Base-by-base conservation (phyloP, 2,329 filamentous ascomycete species). In the Trichoderma guizhouense region DNA sequence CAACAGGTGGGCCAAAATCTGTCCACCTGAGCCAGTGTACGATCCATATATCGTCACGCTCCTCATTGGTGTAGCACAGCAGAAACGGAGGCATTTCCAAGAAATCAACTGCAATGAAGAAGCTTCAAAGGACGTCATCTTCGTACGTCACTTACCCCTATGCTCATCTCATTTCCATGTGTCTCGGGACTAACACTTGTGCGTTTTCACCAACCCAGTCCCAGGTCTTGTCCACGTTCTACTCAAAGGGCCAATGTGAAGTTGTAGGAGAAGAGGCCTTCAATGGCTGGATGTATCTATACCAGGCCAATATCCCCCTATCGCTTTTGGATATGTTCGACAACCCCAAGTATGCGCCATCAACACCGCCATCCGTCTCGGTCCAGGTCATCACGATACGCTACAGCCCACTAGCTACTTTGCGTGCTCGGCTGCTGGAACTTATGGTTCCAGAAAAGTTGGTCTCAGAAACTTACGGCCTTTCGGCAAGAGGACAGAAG, bases 281-380 rank as follows among this genome's bases (percentile, higher is more conserved):
- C 55, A 11, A 43, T 15, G 69, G 60, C 14, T 61, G 43, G 53
- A 9, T 73, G 7, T 53, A 72, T 36, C 72, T 73, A 7, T 72
- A 73, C 32, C 63, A 34, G 24, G 70, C 72, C 14, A n/a, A 57
- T n/a, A 57, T 72, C 21, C 28, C 65, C 5, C 58, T 65, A 9
- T 57, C 64, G 11, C 57, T 73, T 8, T 61, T 73, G 11, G 60
- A 72, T 43, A 73, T 64, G 60, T 47, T 73, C 24, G 61, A 73
- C 12, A 6, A 66, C 12, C 60, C 65, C 28, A 39, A 57, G 14
- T 30, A 58, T 14, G 21, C 34, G 43, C 70, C 72, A 7, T n/a
- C 70, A 47, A 34, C 60, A 5, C 14, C n/a, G n/a, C 71, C 60
- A 15, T 65, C 65, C 24, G n/a, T 73, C 15, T 36, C 24, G 3